Evolutionary conservation across 1,284 basidiomycete genomes (phyloP).

Genomic region (Kalmanozyma brasiliensis): DNA sequence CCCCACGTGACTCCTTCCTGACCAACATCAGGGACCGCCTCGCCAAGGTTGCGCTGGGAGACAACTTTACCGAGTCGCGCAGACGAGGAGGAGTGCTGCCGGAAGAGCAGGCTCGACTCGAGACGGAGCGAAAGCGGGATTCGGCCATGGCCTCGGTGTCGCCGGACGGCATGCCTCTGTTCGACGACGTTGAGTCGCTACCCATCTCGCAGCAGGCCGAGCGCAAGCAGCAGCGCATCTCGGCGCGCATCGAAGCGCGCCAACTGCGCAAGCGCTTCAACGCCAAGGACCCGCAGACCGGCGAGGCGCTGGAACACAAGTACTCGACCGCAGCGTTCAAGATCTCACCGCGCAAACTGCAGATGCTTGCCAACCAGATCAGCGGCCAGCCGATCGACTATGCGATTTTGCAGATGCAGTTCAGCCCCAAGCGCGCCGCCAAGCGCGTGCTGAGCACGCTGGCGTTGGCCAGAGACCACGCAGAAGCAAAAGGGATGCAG

Average conservation of each 20-base stretch:
- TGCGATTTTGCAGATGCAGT: conserved; percentile 95
- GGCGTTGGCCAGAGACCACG: conserved; percentile 86
- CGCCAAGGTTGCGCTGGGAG: conserved; percentile 35
- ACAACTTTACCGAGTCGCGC: conserved; percentile 23
- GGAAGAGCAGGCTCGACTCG: conserved; percentile 45
- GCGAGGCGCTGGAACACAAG: conserved; percentile 76
- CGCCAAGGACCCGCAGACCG: conserved; percentile 41
- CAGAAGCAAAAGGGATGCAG: conserved; percentile 81
- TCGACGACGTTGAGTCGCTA: conserved; percentile 53
- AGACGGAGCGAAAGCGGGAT: conserved; percentile 48
- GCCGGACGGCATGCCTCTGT: conserved; percentile 56
- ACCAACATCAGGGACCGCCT: conserved; percentile 33
- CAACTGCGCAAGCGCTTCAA: conserved; percentile 61
- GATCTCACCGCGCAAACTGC: conserved; percentile 90
- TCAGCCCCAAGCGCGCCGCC: conserved; percentile 88
- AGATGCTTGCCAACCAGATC: conserved; percentile 86
- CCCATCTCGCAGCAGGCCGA: conserved; percentile 43
- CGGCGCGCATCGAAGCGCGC: conserved; percentile 44
- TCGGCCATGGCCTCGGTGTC: conserved; percentile 54
- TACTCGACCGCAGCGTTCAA: conserved; percentile 91
- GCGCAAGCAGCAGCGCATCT: conserved; percentile 35
- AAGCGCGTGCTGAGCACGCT: conserved; percentile 87
- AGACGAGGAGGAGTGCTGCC: conserved; percentile 58
- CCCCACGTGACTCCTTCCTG: conserved; percentile 27
- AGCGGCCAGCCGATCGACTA: conserved; percentile 75